Conservation (phyloP, 2,329 filamentous ascomycete genomes). For the Ophiocordyceps camponoti-floridani region DNA sequence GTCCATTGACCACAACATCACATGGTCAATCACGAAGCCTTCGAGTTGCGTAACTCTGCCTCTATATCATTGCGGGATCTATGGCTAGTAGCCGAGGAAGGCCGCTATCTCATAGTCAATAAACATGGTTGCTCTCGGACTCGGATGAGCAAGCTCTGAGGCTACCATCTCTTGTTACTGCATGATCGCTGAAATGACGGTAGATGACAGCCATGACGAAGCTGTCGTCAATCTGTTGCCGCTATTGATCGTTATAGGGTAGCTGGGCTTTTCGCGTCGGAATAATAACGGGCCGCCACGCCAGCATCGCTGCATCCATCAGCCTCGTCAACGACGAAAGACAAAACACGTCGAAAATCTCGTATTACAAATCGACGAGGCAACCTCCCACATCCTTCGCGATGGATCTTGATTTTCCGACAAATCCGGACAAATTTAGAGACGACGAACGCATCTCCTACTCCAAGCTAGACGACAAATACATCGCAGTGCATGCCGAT, state of each 20-base stretch:
- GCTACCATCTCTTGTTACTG: no score
- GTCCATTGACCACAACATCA: no score
- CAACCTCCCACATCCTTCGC: background rate
- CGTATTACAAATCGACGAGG: no score
- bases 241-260: background rate
- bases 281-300: background rate
- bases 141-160: background rate
- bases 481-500: conserved; percentile 68
- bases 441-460: conserved; percentile 70
- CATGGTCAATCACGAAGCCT: no score
- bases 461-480: conserved; percentile 67
- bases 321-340: background rate
- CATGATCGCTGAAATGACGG: no score
- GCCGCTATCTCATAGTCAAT: no score
- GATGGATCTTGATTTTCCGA: conserved; percentile 30
- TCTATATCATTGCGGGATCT: no score
- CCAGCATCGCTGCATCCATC: background rate
- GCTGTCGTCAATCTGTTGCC: no score
- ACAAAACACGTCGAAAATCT: background rate
- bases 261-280: background rate
- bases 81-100: no score
- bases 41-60: no score
- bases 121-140: background rate
- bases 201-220: no score
- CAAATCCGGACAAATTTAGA: conserved; percentile 50